Evolutionary conservation across 148 eudicot genomes (phyloP).

Genomic region (Camellia granthamiana): DNA sequence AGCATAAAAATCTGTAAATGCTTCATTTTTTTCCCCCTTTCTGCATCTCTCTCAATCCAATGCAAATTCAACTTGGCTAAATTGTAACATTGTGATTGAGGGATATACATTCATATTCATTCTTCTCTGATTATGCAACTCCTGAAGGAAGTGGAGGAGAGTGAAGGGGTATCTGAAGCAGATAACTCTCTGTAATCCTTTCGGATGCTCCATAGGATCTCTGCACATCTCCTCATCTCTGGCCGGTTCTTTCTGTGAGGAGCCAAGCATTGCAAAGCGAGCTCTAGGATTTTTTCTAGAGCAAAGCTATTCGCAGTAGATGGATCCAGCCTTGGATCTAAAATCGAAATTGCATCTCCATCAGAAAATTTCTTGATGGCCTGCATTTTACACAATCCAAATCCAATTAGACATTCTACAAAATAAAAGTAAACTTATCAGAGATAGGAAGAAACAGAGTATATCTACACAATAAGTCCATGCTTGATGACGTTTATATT

Average conservation of each 20-base stretch:
- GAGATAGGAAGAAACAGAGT: no score
- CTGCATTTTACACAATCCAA: slow-evolving; percentile 3
- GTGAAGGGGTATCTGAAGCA: slow-evolving; percentile 22
- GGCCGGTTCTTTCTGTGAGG: slow-evolving; percentile 63
- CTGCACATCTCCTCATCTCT: slow-evolving; percentile 71
- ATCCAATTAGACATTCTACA: background rate
- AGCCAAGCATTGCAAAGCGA: slow-evolving; percentile 67
- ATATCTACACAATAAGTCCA: no score
- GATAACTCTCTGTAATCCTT: slow-evolving; percentile 57
- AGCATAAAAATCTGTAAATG: background rate
- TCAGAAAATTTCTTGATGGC: background rate
- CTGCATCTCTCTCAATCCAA: background rate
- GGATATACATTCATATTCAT: background rate
- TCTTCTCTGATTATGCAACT: slow-evolving; percentile 28
- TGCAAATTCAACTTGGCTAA: background rate
- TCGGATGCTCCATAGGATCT: slow-evolving; percentile 77
- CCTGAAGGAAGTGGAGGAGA: slow-evolving; percentile 27
- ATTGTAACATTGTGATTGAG: background rate
- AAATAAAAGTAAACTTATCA: no score
- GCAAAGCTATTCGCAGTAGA: slow-evolving; percentile 42
- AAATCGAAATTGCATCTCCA: slow-evolving; percentile 18
- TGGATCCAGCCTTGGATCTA: slow-evolving; percentile 71
- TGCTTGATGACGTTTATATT: no score
- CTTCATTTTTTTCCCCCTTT: background rate
- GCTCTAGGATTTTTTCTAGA: slow-evolving; percentile 60